These are phyloP conservation scores for Cyclotella cryptica DNA, from an alignment of 108 stramenopile species.

Conservation along the genomic window DNA sequence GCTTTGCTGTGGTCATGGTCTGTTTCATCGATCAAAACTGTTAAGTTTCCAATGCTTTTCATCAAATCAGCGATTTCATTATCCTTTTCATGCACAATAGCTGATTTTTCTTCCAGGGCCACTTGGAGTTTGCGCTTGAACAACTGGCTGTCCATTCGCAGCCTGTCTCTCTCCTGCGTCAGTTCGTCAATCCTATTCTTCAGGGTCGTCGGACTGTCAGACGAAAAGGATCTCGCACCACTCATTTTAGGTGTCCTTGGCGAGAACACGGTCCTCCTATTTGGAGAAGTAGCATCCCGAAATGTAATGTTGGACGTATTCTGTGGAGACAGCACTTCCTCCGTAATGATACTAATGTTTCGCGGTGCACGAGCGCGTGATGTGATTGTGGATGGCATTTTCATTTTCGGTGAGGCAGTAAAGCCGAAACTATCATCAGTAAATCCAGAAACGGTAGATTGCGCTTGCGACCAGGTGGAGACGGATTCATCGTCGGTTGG, in stretches of 20 bases:
- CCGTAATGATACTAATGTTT: conserved; percentile 3
- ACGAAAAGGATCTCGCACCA: background rate
- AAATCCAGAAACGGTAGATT: conserved; percentile 14
- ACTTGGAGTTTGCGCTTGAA: conserved; percentile 27
- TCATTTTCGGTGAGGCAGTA: background rate
- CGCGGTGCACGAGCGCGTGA: background rate
- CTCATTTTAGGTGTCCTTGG: conserved; percentile 6
- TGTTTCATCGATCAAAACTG: conserved; percentile 16
- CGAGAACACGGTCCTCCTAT: background rate
- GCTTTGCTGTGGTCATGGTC: background rate
- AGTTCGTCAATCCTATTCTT: conserved; percentile 16
- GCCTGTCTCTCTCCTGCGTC: conserved; percentile 20
- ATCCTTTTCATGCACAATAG: conserved; percentile 19
- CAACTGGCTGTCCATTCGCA: conserved; percentile 15
- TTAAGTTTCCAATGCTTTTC: conserved; percentile 21
- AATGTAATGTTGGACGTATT: conserved; percentile 2
- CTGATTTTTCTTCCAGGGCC: conserved; percentile 24
- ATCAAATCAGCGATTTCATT: conserved; percentile 15
- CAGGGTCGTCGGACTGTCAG: background rate
- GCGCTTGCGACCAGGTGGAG: conserved; percentile 19
- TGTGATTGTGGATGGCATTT: conserved; percentile 9
- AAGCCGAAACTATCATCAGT: conserved; percentile 19
- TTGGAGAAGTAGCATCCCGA: background rate
- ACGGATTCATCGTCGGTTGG: conserved; percentile 20
- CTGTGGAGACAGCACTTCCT: conserved; percentile 5